Conservation (phyloP, 75 land plant species). For the Pinus taeda region DNA sequence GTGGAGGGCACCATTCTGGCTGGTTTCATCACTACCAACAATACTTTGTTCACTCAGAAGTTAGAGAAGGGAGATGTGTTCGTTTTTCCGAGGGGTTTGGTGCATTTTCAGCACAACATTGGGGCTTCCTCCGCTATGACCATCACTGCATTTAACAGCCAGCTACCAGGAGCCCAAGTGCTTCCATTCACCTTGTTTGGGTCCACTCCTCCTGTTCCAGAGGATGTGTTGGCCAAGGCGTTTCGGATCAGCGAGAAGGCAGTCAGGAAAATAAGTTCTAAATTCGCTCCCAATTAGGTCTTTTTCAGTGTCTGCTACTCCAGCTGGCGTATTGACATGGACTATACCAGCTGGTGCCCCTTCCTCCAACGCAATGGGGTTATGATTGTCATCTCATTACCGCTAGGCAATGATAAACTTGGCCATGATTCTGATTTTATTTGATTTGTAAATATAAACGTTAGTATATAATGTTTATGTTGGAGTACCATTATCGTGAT, state of each 20-base stretch:
- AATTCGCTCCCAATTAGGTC: too few species aligned
- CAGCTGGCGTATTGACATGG: too few species aligned
- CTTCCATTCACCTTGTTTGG: slow-evolving; percentile 9
- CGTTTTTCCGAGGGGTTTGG: slow-evolving; percentile 47
- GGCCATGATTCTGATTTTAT: too few species aligned
- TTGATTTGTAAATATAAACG: too few species aligned
- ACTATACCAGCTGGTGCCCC: too few species aligned
- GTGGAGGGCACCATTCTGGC: slow-evolving; percentile 42
- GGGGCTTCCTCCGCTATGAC: slow-evolving; percentile 10
- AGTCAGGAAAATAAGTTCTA: too few species aligned
- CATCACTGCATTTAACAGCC: slow-evolving; percentile 24
- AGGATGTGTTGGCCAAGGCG: slow-evolving; percentile 10
- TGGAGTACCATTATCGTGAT: too few species aligned
- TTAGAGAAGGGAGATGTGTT: slow-evolving; percentile 46
- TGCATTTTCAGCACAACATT: slow-evolving; percentile 24
- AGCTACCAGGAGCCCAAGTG: slow-evolving; percentile 13
- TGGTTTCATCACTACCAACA: slow-evolving; percentile 48
- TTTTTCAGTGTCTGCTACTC: too few species aligned
- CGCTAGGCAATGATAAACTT: too few species aligned
- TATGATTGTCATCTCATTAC: too few species aligned
- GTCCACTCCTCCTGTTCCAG: slow-evolving; percentile 7
- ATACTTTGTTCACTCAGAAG: slow-evolving; percentile 25
- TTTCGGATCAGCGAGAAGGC: neutral
- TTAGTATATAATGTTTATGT: too few species aligned
- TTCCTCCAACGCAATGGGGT: too few species aligned